A percentile compares a stretch with the other conserved stretches of the same genome.
These are phyloP conservation scores for Pistacia atlantica DNA, from an alignment of 345 rosid genomes.

Conservation along the genomic window DNA sequence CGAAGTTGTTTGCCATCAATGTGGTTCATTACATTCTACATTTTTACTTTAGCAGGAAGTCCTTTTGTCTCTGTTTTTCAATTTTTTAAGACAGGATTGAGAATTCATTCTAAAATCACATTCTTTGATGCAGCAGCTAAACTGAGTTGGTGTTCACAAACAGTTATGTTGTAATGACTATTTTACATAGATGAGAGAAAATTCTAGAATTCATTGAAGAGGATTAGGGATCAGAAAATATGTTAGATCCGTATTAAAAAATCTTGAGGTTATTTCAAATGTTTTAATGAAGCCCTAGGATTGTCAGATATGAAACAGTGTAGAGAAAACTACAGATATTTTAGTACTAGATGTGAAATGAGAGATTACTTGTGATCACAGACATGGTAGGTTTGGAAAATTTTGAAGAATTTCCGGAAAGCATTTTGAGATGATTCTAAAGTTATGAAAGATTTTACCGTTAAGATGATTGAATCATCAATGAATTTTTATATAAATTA, in stretches of 20 bases:
- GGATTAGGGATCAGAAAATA: background rate
- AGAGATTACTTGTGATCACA: background rate
- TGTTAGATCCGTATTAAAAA: background rate
- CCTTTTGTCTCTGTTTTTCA: background rate
- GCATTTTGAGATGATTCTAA: background rate
- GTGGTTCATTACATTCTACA: background rate
- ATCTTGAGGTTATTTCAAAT: background rate
- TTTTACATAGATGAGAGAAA: background rate
- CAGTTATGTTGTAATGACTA: background rate
- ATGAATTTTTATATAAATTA: no score
- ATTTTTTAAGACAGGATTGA: background rate
- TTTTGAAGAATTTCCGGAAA: background rate
- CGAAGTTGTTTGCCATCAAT: background rate
- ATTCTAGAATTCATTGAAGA: background rate
- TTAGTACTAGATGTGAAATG: background rate
- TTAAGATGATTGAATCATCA: background rate
- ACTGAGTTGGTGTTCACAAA: background rate
- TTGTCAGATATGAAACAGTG: background rate
- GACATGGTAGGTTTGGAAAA: no score
- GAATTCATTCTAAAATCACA: background rate
- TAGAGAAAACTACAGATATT: background rate
- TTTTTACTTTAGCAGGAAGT: background rate
- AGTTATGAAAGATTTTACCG: background rate
- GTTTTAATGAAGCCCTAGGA: background rate
- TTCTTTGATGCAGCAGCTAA: background rate